These are phyloP conservation scores for Raffaelea arxii DNA, from an alignment of 2,329 filamentous ascomycete genomes.

Conservation along the genomic window DNA sequence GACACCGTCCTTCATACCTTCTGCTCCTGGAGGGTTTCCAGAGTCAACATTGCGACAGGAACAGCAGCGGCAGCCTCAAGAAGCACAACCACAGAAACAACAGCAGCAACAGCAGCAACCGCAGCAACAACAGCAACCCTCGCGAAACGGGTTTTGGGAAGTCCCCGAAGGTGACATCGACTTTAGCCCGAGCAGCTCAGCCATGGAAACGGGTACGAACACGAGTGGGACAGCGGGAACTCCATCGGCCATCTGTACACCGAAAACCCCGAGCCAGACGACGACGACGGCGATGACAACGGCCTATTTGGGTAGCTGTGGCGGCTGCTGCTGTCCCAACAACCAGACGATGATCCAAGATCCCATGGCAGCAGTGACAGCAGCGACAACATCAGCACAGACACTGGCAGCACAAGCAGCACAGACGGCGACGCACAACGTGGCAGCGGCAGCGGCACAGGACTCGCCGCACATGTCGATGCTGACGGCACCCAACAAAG, in stretches of 20 bases:
- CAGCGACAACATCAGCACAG: not conserved
- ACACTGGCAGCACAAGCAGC: not conserved
- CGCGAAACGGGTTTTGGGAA: too few species aligned
- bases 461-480: too few species aligned
- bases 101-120: too few species aligned
- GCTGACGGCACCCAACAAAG: constrained; percentile 8
- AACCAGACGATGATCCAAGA: not conserved
- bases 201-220: not conserved
- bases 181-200: not conserved
- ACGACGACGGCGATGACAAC: not conserved
- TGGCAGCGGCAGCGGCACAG: too few species aligned
- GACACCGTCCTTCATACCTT: too few species aligned
- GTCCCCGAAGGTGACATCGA: not conserved
- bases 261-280: not conserved
- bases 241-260: not conserved
- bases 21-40: too few species aligned
- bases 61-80: too few species aligned
- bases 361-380: too few species aligned
- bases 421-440: not conserved
- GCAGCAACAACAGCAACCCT: too few species aligned
- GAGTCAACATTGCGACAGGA: too few species aligned
- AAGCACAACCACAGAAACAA: too few species aligned
- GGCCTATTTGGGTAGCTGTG: not conserved
- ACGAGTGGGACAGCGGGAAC: not conserved
- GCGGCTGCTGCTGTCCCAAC: not conserved